Conservation (phyloP, 331 rosid genomes). For the Pyracantha coccinea region DNA sequence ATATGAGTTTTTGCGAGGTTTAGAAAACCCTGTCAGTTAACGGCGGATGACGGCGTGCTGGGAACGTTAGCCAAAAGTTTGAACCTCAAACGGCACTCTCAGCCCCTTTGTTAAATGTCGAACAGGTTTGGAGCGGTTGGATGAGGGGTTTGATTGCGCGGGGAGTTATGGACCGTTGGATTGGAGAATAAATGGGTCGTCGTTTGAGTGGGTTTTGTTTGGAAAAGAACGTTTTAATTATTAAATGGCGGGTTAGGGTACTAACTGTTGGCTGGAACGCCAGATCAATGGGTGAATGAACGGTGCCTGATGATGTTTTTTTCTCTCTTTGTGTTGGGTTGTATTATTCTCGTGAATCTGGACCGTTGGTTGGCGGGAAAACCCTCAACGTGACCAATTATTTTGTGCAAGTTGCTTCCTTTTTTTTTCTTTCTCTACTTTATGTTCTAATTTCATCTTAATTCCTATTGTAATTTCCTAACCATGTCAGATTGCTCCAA, state of each 20-base stretch:
- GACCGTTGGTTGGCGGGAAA: slow-evolving; percentile 11
- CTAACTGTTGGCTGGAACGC: slow-evolving; percentile 8
- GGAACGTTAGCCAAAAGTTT: slow-evolving; percentile 44
- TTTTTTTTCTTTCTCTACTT: not conserved
- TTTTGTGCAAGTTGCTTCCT: not conserved
- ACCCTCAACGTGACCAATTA: not conserved
- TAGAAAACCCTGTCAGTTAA: slow-evolving; percentile 30
- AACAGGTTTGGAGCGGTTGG: slow-evolving; percentile 19
- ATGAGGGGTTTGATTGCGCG: slow-evolving; percentile 8
- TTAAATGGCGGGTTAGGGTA: not conserved
- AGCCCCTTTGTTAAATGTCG: slow-evolving; percentile 29
- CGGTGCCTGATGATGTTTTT: not conserved
- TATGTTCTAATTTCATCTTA: not conserved
- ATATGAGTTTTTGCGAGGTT: not conserved
- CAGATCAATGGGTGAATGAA: not conserved
- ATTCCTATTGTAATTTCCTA: not conserved
- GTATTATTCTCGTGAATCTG: not conserved
- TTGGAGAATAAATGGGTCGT: not conserved
- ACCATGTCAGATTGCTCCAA: not conserved
- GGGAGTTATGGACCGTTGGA: slow-evolving; percentile 42
- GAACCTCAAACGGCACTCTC: slow-evolving; percentile 75
- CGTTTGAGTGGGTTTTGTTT: not conserved
- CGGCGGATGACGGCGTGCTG: slow-evolving; percentile 26
- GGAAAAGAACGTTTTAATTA: slow-evolving; percentile 28
- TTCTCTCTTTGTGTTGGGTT: not conserved